These are phyloP conservation scores for Luffa aegyptiaca DNA, from an alignment of 306 rosid genomes.

Conservation along the genomic window DNA sequence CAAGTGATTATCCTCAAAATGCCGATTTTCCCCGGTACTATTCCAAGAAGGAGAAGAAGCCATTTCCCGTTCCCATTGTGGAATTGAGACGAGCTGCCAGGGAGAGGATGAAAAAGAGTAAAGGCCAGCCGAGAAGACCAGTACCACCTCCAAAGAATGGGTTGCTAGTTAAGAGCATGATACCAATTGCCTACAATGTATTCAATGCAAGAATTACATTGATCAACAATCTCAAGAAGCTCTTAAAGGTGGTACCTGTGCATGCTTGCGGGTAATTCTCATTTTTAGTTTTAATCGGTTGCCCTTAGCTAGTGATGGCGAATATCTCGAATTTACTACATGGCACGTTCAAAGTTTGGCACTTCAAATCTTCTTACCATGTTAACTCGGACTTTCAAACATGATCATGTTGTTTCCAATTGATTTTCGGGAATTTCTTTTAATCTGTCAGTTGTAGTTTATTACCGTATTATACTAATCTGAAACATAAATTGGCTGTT, in stretches of 20 bases:
- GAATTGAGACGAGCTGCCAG: constrained; percentile 93
- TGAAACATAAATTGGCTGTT: neutral
- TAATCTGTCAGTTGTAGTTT: neutral
- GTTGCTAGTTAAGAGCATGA: constrained; percentile 61
- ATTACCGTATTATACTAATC: neutral
- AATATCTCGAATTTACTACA: neutral
- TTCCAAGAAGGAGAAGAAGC: constrained; percentile 79
- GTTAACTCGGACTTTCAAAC: neutral
- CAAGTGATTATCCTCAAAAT: constrained; percentile 65
- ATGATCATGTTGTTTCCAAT: neutral
- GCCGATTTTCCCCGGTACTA: constrained; percentile 62
- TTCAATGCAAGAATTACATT: constrained; percentile 68
- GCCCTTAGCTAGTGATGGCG: neutral
- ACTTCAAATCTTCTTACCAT: neutral
- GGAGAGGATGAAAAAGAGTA: constrained; percentile 72
- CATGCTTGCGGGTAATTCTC: constrained; percentile 83
- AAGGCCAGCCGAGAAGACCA: constrained; percentile 50
- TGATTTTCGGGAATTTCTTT: neutral
- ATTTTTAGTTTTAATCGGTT: neutral
- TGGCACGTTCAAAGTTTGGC: neutral
- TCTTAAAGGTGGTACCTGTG: constrained; percentile 62
- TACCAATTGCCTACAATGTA: constrained; percentile 63
- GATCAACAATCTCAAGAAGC: constrained; percentile 86
- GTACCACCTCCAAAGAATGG: constrained; percentile 75
- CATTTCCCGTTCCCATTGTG: constrained; percentile 73